Percentiles rank a stretch among this genome's conserved stretches.
Evolutionary conservation across 805 yeast genomes (phyloP).

Genomic region (Yarrowia keelungensis): DNA sequence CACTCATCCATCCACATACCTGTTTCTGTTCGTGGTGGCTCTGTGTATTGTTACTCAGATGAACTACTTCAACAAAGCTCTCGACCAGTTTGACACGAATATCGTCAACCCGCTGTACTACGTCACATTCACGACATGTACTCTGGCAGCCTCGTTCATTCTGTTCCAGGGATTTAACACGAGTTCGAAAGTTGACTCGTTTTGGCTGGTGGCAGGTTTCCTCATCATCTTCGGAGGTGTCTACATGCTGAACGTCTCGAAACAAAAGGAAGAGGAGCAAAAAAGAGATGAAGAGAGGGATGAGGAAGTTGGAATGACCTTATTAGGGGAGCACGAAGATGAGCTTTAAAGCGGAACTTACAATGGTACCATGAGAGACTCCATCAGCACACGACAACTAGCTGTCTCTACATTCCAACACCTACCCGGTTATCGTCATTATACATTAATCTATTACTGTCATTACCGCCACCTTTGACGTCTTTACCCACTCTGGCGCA

Average conservation of each 20-base stretch:
- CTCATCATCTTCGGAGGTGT: conserved; percentile 88
- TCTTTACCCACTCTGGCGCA: no score
- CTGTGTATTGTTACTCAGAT: conserved; percentile 87
- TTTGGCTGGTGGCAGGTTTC: conserved; percentile 80
- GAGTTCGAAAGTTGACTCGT: conserved; percentile 71
- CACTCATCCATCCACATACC: conserved; percentile 80
- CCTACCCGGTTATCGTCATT: neutral
- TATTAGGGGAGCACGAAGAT: conserved; percentile 9
- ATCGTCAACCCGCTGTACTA: conserved; percentile 90
- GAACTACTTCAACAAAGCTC: conserved; percentile 92
- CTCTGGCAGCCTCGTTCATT: conserved; percentile 83
- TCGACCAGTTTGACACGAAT: conserved; percentile 91
- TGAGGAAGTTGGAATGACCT: conserved; percentile 48
- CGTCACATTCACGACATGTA: conserved; percentile 89
- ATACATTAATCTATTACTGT: conserved; percentile 15
- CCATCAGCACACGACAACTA: no score
- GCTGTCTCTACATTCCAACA: no score
- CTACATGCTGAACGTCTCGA: conserved; percentile 75
- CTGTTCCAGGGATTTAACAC: conserved; percentile 88
- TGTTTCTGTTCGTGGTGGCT: conserved; percentile 77
- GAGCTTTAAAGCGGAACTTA: neutral
- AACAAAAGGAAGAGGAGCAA: conserved; percentile 44
- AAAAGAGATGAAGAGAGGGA: conserved; percentile 46
- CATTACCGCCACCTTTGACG: neutral
- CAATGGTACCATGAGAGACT: no score